Evolutionary conservation across 805 yeast species (phyloP).

Genomic region (Komagataella phaffii): DNA sequence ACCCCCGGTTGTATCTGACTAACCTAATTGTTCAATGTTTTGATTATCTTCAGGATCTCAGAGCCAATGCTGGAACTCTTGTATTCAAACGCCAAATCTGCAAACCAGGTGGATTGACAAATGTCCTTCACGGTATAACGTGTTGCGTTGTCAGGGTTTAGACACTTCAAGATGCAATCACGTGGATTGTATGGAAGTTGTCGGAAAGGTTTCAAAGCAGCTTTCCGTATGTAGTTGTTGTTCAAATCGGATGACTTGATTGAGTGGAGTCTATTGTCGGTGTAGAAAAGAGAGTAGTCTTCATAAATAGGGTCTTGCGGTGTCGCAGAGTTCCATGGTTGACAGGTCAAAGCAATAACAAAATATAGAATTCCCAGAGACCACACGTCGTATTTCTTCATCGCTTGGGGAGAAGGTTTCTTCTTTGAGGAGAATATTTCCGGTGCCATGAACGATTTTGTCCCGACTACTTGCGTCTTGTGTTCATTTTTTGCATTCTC

Average conservation of each 20-base stretch:
- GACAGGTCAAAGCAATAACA: conserved; percentile 25
- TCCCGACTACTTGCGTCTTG: conserved; percentile 26
- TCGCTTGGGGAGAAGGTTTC: not conserved
- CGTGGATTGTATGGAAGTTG: conserved; percentile 1
- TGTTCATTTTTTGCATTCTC: conserved; percentile 6
- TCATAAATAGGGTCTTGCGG: conserved; percentile 9
- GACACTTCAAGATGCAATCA: conserved; percentile 11
- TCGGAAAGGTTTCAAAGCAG: not conserved
- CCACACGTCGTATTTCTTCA: conserved; percentile 35
- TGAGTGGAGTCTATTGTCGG: not conserved
- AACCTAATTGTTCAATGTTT: not conserved
- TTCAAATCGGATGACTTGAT: conserved; percentile 4
- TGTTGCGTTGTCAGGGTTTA: conserved; percentile 14
- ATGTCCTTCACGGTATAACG: conserved; percentile 11
- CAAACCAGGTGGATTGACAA: conserved; percentile 16
- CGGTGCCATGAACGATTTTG: conserved; percentile 42
- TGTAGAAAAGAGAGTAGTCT: conserved; percentile 2
- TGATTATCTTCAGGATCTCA: not conserved
- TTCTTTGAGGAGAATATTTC: conserved; percentile 22
- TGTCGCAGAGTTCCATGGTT: conserved; percentile 34
- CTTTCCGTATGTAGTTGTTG: not conserved
- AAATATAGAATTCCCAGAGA: conserved; percentile 36
- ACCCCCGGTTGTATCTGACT: not conserved
- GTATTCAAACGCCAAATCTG: conserved; percentile 10
- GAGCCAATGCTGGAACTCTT: not conserved